A percentile compares a stretch with the other conserved stretches of the same genome.
Evolutionary conservation across 495 filamentous ascomycete genomes (phyloP).

Genomic region (Recurvomyces mirabilis): DNA sequence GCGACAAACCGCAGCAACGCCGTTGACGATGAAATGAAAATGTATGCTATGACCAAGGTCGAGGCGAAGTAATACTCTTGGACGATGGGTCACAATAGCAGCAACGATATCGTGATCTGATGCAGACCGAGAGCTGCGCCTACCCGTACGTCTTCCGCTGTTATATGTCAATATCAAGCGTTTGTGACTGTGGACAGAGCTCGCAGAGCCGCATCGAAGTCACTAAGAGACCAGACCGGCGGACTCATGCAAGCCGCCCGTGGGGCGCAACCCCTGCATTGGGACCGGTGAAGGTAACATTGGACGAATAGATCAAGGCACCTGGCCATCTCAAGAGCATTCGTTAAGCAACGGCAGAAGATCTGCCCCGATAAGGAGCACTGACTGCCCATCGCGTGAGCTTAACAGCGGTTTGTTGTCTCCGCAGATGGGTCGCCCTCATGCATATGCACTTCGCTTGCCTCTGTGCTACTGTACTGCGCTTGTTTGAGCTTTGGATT

Average conservation of each 20-base stretch:
- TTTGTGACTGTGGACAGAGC: too few species aligned
- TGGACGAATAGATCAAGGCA: too few species aligned
- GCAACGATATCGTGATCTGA: not conserved
- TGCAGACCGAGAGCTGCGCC: not conserved
- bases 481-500: too few species aligned
- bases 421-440: too few species aligned
- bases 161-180: not conserved
- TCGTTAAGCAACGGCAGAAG: too few species aligned
- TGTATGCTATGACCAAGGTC: not conserved
- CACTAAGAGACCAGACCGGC: not conserved
- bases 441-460: too few species aligned
- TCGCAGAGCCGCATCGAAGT: slow-evolving; percentile 1
- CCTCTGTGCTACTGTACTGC: too few species aligned
- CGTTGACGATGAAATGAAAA: not conserved
- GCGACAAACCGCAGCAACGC: not conserved
- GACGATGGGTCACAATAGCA: not conserved
- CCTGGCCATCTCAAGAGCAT: too few species aligned
- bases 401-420: too few species aligned
- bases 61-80: not conserved
- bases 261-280: not conserved
- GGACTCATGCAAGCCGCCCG: not conserved
- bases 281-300: slow-evolving; percentile 1
- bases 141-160: not conserved
- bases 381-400: too few species aligned
- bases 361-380: too few species aligned